Conservation (phyloP, 2,329 filamentous ascomycete species). For the Ceratocystis albifundus region DNA sequence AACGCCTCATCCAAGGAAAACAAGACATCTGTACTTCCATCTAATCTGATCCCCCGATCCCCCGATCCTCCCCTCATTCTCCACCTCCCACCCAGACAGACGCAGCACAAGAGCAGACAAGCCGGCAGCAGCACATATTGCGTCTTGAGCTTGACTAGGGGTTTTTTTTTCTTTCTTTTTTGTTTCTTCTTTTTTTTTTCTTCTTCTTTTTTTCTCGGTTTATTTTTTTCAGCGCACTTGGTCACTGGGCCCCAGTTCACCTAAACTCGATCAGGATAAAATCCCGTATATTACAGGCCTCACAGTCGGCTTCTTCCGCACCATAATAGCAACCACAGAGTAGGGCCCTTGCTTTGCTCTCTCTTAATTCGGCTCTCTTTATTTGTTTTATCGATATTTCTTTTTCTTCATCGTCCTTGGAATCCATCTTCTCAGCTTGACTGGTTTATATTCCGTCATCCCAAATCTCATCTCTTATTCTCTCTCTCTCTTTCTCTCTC, state of each 20-base stretch:
- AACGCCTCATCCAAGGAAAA: no score
- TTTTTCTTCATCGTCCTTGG: neutral
- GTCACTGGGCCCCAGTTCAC: slow-evolving; percentile 17
- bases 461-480: no score
- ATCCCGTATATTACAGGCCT: slow-evolving; percentile 12
- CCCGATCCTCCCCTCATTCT: no score
- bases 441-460: neutral
- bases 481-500: no score
- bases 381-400: neutral
- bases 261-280: slow-evolving; percentile 8
- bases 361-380: neutral
- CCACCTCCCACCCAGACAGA: no score
- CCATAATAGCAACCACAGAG: neutral
- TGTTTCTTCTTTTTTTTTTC: no score
- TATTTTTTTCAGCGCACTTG: slow-evolving; percentile 17
- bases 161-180: slow-evolving; percentile 15
- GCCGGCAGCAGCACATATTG: neutral
- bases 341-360: neutral
- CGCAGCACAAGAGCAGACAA: no score
- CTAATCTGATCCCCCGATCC: no score
- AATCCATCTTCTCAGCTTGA: neutral
- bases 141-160: slow-evolving; percentile 18
- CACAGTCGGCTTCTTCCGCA: slow-evolving; percentile 4
- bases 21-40: no score
- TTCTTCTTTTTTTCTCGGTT: no score